Evolutionary conservation across 106 monocot genomes (phyloP), one percentile per base, ranked within the genome.

Genomic region (Allium sativum): DNA sequence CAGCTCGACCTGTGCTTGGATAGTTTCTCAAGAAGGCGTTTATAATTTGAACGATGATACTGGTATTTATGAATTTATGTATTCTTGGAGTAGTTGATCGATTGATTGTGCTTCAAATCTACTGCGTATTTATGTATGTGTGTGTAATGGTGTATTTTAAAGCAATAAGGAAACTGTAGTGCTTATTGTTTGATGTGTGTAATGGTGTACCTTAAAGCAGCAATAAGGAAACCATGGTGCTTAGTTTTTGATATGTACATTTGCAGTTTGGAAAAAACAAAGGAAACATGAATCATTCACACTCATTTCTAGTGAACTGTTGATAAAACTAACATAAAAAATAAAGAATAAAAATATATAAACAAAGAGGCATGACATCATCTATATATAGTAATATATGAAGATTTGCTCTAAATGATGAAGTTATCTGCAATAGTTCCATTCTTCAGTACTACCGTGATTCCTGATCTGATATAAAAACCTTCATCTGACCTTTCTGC

Each of bases 401-500:
- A 9, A 19, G 11, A 48, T 21, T 45, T 21, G 7, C 61, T 40
- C 52, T 52, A 65, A 40, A 65, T 65, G 18, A 65, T 19, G n/a
- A n/a, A 21, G 40, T 31, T 50, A 64, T 64, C 64, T 48, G 64
- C 48, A 31, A 64, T 64, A 13, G 64, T 64, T 7, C 48, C 64
- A 64, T 64, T 65, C 64, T 65, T 65, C 51, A 65, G 40, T 14
- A 65, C 52, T 10, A 65, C 64, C 0, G 51, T 51, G 52, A 52
- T 52, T 65, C 64, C 64, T 12, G 64, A 65, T 17, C 51, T 48
- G 52, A 65, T 65, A 40, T 52, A 65, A 40, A 65, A 65, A 41
- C 64, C 51, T 16, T 82, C 70, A 42, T 61, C 42, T 53, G 77
- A 70, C 19, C 82, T 73, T 9, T 81, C 89, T 45, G 84, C 84